Evolutionary conservation across 768 basidiomycete species (phyloP), one percentile per base, ranked within the genome.

Genomic region (Cytidiella melzeri): DNA sequence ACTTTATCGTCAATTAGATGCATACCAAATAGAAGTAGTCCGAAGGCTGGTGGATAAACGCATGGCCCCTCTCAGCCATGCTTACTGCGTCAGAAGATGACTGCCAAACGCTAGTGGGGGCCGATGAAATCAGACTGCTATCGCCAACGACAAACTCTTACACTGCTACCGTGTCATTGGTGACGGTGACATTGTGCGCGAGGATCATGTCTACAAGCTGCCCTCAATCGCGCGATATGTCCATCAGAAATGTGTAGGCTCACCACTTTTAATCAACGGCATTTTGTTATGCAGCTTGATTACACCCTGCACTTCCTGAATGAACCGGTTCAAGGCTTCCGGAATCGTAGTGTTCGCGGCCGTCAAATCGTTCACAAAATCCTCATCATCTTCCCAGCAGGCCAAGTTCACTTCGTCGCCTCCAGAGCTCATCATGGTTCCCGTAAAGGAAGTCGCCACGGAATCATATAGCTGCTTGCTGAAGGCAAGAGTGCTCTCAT

Each of bases 191-290:
- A 40, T 69, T 63, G 51, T 71, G 67, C 1, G 56, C 54, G 41
- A 73, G 55, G 1, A 72, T 69, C 70, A 65, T 62, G 41, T 63
- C 64, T 61, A 36, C 27, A 28, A 66, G 20, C 6, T 9, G n/a
- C n/a, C n/a, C n/a, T n/a, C n/a, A n/a, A n/a, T n/a, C n/a, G n/a
- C n/a, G n/a, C n/a, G n/a, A n/a, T n/a, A n/a, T n/a, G n/a, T n/a
- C n/a, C n/a, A n/a, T n/a, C n/a, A n/a, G n/a, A n/a, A 15, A 18
- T 7, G 12, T 18, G 20, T n/a, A 4, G 36, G 55, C 66, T 6
- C 21, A 79, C 81, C 81, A 69, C 92, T 83, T 85, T 88, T 92
- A 5, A 92, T 87, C 26, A 91, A 80, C 1, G 88, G 83, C 0
- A 77, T 84, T 67, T 92, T 92, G 0, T 81, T 83, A 1, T 73